phyloP scores from a whole-genome alignment of 2,329 filamentous ascomycete species.

The Cladophialophora bantiana region DNA sequence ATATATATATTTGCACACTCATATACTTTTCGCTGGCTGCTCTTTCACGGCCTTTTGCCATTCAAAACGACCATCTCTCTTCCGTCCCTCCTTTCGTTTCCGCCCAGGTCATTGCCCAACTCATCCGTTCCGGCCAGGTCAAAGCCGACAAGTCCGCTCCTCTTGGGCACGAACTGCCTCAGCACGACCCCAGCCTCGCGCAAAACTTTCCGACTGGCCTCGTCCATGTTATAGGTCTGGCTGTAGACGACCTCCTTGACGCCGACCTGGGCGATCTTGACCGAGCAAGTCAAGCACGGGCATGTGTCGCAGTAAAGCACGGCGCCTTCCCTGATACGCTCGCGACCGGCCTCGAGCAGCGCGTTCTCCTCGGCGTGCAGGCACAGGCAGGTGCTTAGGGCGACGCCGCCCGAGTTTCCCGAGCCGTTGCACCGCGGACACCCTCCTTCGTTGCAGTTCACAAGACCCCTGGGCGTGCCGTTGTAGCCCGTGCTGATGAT shows the following conservation, averaged over 20 bases:
- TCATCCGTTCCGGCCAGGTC: slow-evolving; percentile 19
- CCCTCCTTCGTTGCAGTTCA: slow-evolving; percentile 91
- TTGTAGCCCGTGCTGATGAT: slow-evolving; percentile 98
- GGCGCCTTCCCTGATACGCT: slow-evolving; percentile 81
- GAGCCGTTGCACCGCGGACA: slow-evolving; percentile 82
- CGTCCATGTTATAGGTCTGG: slow-evolving; percentile 93
- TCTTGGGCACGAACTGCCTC: slow-evolving; percentile 70
- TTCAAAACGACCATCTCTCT: slow-evolving; percentile 23
- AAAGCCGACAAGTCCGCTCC: slow-evolving; percentile 34
- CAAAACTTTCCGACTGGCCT: slow-evolving; percentile 80
- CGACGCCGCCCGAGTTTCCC: slow-evolving; percentile 69
- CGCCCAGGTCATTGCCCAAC: background rate
- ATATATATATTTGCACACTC: background rate
- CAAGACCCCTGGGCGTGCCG: slow-evolving; percentile 87
- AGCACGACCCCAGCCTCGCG: slow-evolving; percentile 81
- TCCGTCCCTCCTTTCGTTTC: background rate
- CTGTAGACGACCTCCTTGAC: slow-evolving; percentile 96
- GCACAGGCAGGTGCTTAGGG: slow-evolving; percentile 86
- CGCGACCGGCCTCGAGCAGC: slow-evolving; percentile 88
- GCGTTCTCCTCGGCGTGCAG: slow-evolving; percentile 99
- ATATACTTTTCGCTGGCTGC: background rate
- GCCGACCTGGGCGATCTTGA: slow-evolving; percentile 97
- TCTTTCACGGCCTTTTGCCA: slow-evolving; percentile 7
- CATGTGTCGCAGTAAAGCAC: slow-evolving; percentile 96
- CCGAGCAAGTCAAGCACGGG: slow-evolving; percentile 94